Base-by-base conservation (phyloP, 2,329 filamentous ascomycete species). In the Hypoxylon sp. region DNA sequence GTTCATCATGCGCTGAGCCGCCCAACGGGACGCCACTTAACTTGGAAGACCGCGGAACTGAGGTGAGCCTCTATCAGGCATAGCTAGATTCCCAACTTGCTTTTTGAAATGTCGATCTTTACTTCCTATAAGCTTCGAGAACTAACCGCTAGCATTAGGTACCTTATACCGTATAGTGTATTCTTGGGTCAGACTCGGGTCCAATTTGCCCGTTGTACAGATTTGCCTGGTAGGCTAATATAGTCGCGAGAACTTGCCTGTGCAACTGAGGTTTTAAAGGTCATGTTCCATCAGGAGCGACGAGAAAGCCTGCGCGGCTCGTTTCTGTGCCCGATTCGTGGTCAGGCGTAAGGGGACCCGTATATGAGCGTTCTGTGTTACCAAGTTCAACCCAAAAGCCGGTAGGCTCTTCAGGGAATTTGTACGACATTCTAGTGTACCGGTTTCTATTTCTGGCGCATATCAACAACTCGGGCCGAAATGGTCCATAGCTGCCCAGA, bases 221-320 rank as follows among this genome's bases (percentile, higher is more conserved):
- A 54, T 60, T 43, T 48, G 39, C 48, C 32, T 60, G 34, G 45
- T 32, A 30, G 25, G 21, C 30, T 52, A 16, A 21, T 14, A 66
- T 27, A 70, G 65, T 68, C 68, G 68, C 68, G 53, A 70, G 54
- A 63, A 61, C 50, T 59, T 70, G 63, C 68, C 68, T 67, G 60
- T 67, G 55, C 21, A 63, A 63, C 52, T n/a, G n/a, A 34, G 58
- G 25, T 11, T 23, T 27, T 51, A 8, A 51, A 56, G 41, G 56
- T 55, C 47, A 62, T 59, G 47, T 68, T 67, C 63, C 63, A 64
- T 60, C 48, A 67, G 60, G 56, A 62, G 51, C 61, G 50, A 60
- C 57, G 39, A 53, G 16, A 23, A 29, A 60, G 50, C 29, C 47
- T 65, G 52, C 65, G 63, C 56, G 58, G 65, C 65, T 68, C 60